Evolutionary conservation across 1,284 basidiomycete genomes (phyloP), one percentile per base, ranked within the genome.

Genomic region (Pseudozyma tsukubaensis): DNA sequence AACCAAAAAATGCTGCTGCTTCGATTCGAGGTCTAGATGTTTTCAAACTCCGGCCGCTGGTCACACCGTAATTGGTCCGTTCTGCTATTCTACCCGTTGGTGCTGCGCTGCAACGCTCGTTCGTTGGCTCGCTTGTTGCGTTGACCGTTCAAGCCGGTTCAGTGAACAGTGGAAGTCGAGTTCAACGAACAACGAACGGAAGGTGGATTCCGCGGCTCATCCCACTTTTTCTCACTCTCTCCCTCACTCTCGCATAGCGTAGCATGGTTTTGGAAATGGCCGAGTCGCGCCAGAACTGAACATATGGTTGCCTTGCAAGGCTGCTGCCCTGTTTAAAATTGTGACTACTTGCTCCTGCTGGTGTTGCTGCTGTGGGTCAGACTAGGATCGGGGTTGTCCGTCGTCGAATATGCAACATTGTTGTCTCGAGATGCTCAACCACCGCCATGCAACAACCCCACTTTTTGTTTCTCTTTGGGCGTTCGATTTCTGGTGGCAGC

Each of bases 21-120:
- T 42, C 52, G 52, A 54, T 34, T 44, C 24, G 35, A 40, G 48
- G 64, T n/a, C 65, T 61, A 61, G 65, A 58, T 19, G 48, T 52
- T 51, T 60, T 53, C 40, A 60, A 29, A 51, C 58, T 61, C 65
- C 54, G 64, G 36, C 53, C 29, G 32, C 34, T 19, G 21, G 24
- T 18, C 24, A 29, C 42, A 13, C 39, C 40, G 36, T 62, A 39
- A 60, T 57, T 56, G 50, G 57, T 56, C 29, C 40, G 19, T 50
- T 50, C 35, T 43, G 18, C 32, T 49, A 1, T 24, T 29, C 19
- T 18, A 18, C 24, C 19, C 35, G n/a, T n/a, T 49, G 24, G 24
- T 29, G 24, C 24, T 29, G 6, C 24, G 24, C 24, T 29, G 24
- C 24, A 3, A 29, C 24, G 24, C 24, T 6, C 36, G 50, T 54